Percentiles rank a stretch among this genome's conserved stretches.
phyloP scores from a whole-genome alignment of 1,284 basidiomycete genomes.

The Rhodotorula sp. region DNA sequence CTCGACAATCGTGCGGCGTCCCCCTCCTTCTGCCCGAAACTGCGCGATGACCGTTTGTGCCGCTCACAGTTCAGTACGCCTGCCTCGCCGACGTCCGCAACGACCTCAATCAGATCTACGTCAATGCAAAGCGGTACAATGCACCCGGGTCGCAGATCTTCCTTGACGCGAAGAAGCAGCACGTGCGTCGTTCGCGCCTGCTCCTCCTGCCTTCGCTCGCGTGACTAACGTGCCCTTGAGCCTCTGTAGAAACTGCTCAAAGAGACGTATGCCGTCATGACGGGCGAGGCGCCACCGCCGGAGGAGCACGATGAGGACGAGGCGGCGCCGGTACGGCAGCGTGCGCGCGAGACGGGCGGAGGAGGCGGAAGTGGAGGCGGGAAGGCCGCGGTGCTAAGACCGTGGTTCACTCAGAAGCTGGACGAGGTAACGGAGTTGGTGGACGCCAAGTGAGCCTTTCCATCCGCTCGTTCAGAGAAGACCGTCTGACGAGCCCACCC shows the following conservation, averaged over 20 bases:
- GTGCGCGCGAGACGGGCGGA: not conserved
- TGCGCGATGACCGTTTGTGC: no score
- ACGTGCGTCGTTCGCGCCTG: slow-evolving; percentile 23
- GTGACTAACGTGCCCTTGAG: not conserved
- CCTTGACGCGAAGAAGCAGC: slow-evolving; percentile 41
- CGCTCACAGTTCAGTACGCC: slow-evolving; percentile 28
- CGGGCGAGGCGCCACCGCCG: slow-evolving; percentile 27
- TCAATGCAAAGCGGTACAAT: slow-evolving; percentile 47
- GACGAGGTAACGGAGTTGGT: slow-evolving; percentile 30
- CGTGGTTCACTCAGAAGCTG: slow-evolving; percentile 42
- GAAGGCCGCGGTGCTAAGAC: slow-evolving; percentile 33
- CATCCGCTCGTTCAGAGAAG: not conserved
- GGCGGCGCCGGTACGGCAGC: not conserved
- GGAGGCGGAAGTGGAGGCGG: not conserved
- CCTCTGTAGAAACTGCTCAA: slow-evolving; percentile 28
- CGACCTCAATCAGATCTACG: slow-evolving; percentile 45
- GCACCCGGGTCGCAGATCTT: slow-evolving; percentile 40
- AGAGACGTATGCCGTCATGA: slow-evolving; percentile 28
- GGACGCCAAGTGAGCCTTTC: slow-evolving; percentile 31
- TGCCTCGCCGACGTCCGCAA: slow-evolving; percentile 33
- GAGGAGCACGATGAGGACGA: slow-evolving; percentile 30
- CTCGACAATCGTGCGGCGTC: slow-evolving; percentile 25
- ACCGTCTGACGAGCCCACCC: not conserved
- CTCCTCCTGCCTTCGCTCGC: no score
- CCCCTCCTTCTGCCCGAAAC: not conserved